phyloP scores from a whole-genome alignment of 345 rosid genomes.

The Eucalyptus sp. region DNA sequence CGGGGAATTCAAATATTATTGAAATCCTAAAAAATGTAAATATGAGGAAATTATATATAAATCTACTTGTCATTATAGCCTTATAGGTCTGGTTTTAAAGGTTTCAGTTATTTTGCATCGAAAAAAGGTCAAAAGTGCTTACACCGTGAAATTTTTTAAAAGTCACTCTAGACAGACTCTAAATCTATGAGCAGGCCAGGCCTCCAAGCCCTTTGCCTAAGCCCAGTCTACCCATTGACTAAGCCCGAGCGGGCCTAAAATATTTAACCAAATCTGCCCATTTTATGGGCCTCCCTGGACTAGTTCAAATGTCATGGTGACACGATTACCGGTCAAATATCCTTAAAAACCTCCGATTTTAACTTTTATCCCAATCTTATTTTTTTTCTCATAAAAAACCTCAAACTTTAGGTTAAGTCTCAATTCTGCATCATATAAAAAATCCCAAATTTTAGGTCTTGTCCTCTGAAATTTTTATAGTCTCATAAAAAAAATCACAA shows the following conservation, averaged over 20 bases:
- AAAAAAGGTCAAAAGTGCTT: neutral
- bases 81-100: neutral
- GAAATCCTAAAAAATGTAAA: neutral
- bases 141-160: neutral
- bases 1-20: neutral
- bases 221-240: neutral
- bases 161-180: neutral
- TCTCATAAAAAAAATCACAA: no score
- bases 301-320: neutral
- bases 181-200: neutral
- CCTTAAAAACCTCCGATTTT: no score
- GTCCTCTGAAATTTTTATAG: fast-evolving
- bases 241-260: neutral
- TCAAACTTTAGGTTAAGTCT: no score
- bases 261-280: neutral
- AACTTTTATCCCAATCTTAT: no score
- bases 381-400: no score
- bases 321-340: neutral
- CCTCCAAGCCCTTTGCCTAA: neutral
- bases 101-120: neutral
- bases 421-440: no score
- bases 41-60: neutral
- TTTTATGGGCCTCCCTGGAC: no score
- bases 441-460: no score
- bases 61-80: neutral